phyloP scores from a whole-genome alignment of 257 asterid species.

The Solanum pennellii region DNA sequence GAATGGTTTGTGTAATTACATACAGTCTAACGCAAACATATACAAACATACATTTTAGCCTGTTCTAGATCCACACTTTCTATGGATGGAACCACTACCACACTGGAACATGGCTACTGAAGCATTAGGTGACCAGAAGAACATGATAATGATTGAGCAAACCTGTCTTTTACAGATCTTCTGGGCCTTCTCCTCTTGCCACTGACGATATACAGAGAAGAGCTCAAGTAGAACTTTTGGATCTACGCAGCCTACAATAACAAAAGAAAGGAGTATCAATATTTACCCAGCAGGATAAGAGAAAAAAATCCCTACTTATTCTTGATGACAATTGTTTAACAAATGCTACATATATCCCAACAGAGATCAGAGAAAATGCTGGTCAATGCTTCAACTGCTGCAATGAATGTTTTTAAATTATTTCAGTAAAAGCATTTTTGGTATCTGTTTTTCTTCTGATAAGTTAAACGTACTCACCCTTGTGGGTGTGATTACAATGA shows the following conservation, averaged over 20 bases:
- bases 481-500: not conserved
- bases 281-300: not conserved
- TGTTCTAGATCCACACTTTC: not conserved
- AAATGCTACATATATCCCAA: not conserved
- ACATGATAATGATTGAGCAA: not conserved
- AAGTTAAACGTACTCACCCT: not conserved
- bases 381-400: not conserved
- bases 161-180: conserved; percentile 73
- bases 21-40: not conserved
- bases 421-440: not conserved
- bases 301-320: not conserved
- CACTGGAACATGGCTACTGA: not conserved
- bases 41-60: not conserved
- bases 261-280: not conserved
- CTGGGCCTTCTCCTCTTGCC: conserved; percentile 73
- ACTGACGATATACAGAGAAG: conserved; percentile 64
- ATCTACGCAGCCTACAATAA: conserved; percentile 52
- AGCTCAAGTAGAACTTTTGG: conserved; percentile 88
- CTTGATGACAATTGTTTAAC: not conserved
- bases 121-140: not conserved
- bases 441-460: not conserved
- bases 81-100: not conserved
- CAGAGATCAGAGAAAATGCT: not conserved
- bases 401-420: not conserved
- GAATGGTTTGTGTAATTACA: not conserved